Base-by-base conservation (phyloP, 2,329 filamentous ascomycete genomes). In the Exophiala sp. region DNA sequence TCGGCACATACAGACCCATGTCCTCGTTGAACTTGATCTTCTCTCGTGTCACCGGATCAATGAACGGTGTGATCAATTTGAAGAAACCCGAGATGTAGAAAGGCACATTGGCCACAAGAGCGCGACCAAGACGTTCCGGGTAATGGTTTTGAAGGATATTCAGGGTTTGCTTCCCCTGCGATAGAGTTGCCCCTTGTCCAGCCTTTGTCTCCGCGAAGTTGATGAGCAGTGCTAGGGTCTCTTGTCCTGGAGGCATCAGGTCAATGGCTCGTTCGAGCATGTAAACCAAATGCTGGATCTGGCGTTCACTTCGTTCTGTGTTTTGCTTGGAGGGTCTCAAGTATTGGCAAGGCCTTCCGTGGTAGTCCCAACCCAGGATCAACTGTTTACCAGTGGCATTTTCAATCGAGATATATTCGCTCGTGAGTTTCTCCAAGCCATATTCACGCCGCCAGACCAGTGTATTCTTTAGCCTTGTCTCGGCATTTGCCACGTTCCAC, bases 21-120 rank as follows among this genome's bases (percentile, higher is more conserved):
- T 94, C 86, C 68, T 95, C 89, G 74, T 97, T 96, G 77, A 95
- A 96, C 73, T 93, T 94, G 73, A 98, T 83, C 76, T 98, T 98
- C 64, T 93, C 83, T 51, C 86, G 82, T 8, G 93, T 98, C 62
- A 90, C 73, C 6, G 93, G 93, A 69, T 98, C 93, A 70, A 98
- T 95, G 70, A 98, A 96, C 32, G 91, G 89, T 3, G 82, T 89
- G 70, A 98, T 90, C 62, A 96, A 74, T 70, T 95, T 96, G 78
- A 97, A 95, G 77, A 98, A 98, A 43, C 86, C 86, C 68, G 81
- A 84, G 54, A 97, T 87, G 57, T 95, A 79, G 82, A 88, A 96
- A 0, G 91, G 91, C 42, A 95, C 87, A 60, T 97, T 94, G 59
- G 90, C 86, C 55, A 97, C 88, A 61, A 97, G 76, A 2, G 91